Conservation (phyloP, 2,329 filamentous ascomycete genomes). For the Alternaria consortialis region DNA sequence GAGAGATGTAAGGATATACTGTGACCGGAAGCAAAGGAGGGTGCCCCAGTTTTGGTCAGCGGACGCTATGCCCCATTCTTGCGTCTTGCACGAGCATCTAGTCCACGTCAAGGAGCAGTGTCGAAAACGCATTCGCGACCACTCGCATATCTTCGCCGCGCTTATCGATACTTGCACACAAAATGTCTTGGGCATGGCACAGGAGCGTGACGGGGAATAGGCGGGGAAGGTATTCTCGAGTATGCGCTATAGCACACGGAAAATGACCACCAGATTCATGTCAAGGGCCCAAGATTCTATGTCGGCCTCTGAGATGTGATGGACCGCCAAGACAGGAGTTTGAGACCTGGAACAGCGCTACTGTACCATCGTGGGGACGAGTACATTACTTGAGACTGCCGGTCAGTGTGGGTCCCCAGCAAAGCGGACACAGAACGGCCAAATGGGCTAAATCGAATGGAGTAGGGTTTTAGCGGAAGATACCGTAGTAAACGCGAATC, state of each 20-base stretch:
- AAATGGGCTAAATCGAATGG: not conserved
- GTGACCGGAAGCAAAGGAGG: not conserved
- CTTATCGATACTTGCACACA: slow-evolving; percentile 10
- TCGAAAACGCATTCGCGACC: slow-evolving; percentile 6
- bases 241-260: not conserved
- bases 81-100: slow-evolving; percentile 11
- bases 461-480: not conserved
- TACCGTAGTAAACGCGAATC: not conserved
- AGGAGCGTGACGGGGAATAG: not conserved
- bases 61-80: not conserved
- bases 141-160: slow-evolving; percentile 5
- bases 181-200: not conserved
- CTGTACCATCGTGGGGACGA: slow-evolving; percentile 11
- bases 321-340: slow-evolving; percentile 7
- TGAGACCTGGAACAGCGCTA: slow-evolving; percentile 10
- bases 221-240: not conserved
- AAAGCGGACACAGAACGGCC: slow-evolving; percentile 2
- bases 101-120: slow-evolving; percentile 1
- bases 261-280: not conserved
- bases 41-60: accelerated
- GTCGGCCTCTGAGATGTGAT: not conserved
- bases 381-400: slow-evolving; percentile 20
- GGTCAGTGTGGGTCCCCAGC: slow-evolving; percentile 13
- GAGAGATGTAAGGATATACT: not conserved
- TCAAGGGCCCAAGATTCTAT: not conserved